phyloP scores from a whole-genome alignment of 768 basidiomycete genomes.

The Lactarius sp. region DNA sequence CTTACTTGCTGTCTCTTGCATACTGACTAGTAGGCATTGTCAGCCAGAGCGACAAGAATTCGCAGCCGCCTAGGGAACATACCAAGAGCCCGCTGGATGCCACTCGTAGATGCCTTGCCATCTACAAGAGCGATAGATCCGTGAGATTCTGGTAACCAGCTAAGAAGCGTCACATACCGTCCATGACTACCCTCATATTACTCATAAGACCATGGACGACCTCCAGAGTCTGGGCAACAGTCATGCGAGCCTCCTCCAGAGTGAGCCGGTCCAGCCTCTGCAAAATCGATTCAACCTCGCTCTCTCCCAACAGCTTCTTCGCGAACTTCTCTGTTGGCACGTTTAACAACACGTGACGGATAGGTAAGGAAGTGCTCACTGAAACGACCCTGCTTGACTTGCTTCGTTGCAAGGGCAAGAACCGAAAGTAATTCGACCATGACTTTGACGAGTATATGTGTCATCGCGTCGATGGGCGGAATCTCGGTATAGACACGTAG shows the following conservation, averaged over 20 bases:
- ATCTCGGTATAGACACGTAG: neutral
- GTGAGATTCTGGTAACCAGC: neutral
- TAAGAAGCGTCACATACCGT: neutral
- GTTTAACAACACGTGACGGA: neutral
- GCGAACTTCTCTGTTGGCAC: neutral
- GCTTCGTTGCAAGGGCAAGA: slow-evolving; percentile 11
- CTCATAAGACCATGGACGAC: neutral
- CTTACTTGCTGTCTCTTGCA: neutral
- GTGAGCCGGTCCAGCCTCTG: slow-evolving; percentile 7
- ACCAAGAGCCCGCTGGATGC: neutral
- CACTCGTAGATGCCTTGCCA: neutral
- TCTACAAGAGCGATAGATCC: neutral
- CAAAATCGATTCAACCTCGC: neutral
- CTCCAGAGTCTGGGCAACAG: neutral
- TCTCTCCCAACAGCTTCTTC: slow-evolving; percentile 7
- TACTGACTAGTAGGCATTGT: neutral
- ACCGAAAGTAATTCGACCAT: slow-evolving; percentile 8
- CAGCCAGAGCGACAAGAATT: neutral
- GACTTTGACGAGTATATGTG: neutral
- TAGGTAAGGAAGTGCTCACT: neutral
- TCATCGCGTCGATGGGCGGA: neutral
- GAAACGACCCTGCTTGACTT: slow-evolving; percentile 3
- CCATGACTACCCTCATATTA: neutral
- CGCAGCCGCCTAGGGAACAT: neutral
- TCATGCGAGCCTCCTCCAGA: neutral